These are phyloP conservation scores for Cephaloascus albidus DNA, from an alignment of 805 yeast genomes.

Conservation along the genomic window DNA sequence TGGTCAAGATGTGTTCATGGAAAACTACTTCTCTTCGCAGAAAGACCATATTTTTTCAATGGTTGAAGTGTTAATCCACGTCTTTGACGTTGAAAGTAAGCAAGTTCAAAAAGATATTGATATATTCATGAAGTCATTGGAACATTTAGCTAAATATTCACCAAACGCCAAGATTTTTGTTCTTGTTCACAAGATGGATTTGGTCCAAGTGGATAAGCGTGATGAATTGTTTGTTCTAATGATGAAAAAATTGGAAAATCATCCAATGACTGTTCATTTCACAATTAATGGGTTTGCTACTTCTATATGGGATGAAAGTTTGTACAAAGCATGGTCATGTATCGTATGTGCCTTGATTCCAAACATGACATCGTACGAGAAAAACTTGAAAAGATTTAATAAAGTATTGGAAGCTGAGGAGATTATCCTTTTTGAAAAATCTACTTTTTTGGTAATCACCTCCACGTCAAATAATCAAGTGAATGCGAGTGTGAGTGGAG, in stretches of 20 bases:
- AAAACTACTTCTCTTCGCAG: constrained; percentile 81
- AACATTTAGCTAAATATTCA: constrained; percentile 71
- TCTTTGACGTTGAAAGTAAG: constrained; percentile 90
- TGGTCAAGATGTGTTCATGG: constrained; percentile 95
- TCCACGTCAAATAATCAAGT: constrained; percentile 38
- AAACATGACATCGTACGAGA: constrained; percentile 74
- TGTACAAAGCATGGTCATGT: constrained; percentile 95
- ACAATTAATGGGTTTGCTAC: constrained; percentile 82
- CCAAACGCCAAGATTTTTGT: constrained; percentile 92
- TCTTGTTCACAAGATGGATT: constrained; percentile 90
- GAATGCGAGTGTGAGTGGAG: too few relatives aligned
- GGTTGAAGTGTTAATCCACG: constrained; percentile 93
- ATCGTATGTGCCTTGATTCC: constrained; percentile 94
- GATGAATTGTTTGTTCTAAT: constrained; percentile 76
- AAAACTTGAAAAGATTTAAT: constrained; percentile 65
- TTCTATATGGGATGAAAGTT: constrained; percentile 93
- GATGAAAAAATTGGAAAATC: constrained; percentile 72
- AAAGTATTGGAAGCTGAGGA: constrained; percentile 76
- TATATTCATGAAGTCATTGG: constrained; percentile 76
- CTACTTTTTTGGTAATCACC: constrained; percentile 80
- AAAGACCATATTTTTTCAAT: constrained; percentile 88
- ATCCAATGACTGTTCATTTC: constrained; percentile 59
- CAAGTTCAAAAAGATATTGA: constrained; percentile 90
- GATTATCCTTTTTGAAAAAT: constrained; percentile 83
- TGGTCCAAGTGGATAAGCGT: constrained; percentile 79